Percentiles rank a stretch among this genome's conserved stretches.
Evolutionary conservation across 768 basidiomycete species (phyloP).

Genomic region (Termitomyces sp.): DNA sequence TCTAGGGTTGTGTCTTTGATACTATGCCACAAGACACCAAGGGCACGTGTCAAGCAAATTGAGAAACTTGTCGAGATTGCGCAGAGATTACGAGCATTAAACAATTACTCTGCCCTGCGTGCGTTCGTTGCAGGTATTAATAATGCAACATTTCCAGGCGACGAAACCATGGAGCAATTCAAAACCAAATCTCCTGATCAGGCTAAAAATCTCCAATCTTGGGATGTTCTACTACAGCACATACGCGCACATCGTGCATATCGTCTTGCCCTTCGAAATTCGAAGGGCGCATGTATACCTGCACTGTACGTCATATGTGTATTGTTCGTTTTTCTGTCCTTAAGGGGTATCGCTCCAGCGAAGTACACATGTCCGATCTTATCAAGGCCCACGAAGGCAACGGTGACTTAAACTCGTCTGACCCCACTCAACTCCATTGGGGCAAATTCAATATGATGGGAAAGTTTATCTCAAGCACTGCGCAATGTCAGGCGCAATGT

Average conservation of each 20-base stretch:
- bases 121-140: constrained; percentile 95
- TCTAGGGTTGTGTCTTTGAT: constrained; percentile 88
- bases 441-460: constrained; percentile 94
- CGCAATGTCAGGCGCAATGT: constrained; percentile 75
- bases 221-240: constrained; percentile 81
- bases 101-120: constrained; percentile 92
- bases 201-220: constrained; percentile 74
- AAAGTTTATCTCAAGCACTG: constrained; percentile 73
- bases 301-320: constrained; percentile 51
- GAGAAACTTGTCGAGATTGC: constrained; percentile 89
- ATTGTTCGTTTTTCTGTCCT: background rate
- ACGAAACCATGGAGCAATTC: constrained; percentile 73
- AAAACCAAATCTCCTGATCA: constrained; percentile 59
- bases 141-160: constrained; percentile 71
- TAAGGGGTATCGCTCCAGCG: constrained; percentile 41
- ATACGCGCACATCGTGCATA: constrained; percentile 86
- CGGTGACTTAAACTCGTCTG: constrained; percentile 59
- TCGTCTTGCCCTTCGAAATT: constrained; percentile 79
- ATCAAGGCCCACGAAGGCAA: constrained; percentile 86
- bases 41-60: constrained; percentile 71
- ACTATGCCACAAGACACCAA: constrained; percentile 77
- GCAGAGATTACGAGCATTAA: constrained; percentile 68
- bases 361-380: constrained; percentile 88
- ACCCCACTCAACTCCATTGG: constrained; percentile 83
- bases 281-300: constrained; percentile 84